Evolutionary conservation across 805 yeast species (phyloP).

Genomic region (Candida ponderosae): DNA sequence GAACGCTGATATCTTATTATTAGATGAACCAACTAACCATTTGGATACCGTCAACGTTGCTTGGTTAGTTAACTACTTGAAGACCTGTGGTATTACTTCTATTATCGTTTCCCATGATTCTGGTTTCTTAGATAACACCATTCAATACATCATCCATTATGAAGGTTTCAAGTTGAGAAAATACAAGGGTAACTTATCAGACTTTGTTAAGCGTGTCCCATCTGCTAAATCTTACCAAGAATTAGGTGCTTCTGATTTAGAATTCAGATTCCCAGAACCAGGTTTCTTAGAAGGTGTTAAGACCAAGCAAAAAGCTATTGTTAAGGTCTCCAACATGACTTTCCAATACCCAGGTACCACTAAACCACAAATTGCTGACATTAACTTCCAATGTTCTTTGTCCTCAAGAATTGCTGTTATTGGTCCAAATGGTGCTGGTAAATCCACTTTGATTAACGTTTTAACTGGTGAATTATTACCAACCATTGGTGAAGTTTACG

Average conservation of each 20-base stretch:
- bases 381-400: conserved; percentile 97
- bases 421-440: conserved; percentile 99
- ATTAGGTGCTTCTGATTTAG: conserved; percentile 95
- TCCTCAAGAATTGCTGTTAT: conserved; percentile 99
- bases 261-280: conserved; percentile 98
- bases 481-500: conserved; percentile 97
- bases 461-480: conserved; percentile 99
- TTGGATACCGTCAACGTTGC: conserved; percentile 99
- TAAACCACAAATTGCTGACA: conserved; percentile 87
- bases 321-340: conserved; percentile 92
- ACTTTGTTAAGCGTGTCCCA: conserved; percentile 98
- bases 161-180: conserved; percentile 99
- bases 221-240: conserved; percentile 98
- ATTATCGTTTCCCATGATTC: conserved; percentile 99
- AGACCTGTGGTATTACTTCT: conserved; percentile 97
- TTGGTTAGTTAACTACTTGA: conserved; percentile 99
- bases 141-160: conserved; percentile 98
- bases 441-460: conserved; percentile 96
- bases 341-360: conserved; percentile 99
- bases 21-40: conserved; percentile 99
- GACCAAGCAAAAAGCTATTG: conserved; percentile 99
- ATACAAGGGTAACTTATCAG: conserved; percentile 99
- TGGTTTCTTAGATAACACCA: conserved; percentile 96
- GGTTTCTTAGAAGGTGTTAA: conserved; percentile 99
- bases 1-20: conserved; percentile 94